A percentile compares a stretch with the other conserved stretches of the same genome.
Evolutionary conservation across 139 green algal species (phyloP).

Genomic region (Chlamydomonas sp.): DNA sequence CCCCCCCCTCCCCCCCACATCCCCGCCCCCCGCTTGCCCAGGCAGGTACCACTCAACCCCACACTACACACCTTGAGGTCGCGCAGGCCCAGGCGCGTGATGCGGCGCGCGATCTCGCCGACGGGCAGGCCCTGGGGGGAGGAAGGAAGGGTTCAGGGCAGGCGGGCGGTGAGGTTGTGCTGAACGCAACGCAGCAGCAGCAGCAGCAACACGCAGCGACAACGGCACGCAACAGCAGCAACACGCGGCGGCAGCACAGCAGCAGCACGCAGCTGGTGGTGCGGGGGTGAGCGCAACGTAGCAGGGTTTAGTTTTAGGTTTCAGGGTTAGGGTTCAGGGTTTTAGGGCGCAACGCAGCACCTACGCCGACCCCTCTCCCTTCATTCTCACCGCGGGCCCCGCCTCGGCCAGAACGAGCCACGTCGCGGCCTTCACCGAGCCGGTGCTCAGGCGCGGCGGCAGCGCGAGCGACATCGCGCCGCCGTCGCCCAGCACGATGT

Average conservation of each 20-base stretch:
- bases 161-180: no score
- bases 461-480: slow-evolving; percentile 55
- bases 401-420: no score
- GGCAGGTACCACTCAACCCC: no score
- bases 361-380: neutral
- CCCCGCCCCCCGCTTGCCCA: no score
- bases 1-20: no score
- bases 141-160: no score
- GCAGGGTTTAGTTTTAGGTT: neutral
- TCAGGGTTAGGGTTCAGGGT: neutral
- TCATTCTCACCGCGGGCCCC: no score
- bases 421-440: slow-evolving; percentile 76
- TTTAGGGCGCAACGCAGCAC: neutral
- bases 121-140: slow-evolving; percentile 65
- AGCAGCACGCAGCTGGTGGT: neutral
- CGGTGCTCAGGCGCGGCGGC: slow-evolving; percentile 50
- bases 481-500: slow-evolving; percentile 36
- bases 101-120: slow-evolving; percentile 64
- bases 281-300: no score
- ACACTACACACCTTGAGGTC: slow-evolving; percentile 62
- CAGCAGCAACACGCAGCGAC: no score
- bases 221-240: no score
- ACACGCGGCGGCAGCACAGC: no score
- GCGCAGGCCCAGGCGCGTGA: slow-evolving; percentile 65
- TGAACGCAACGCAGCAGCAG: no score